phyloP scores from a whole-genome alignment of 2,329 filamentous ascomycete genomes.

The Aureobasidium sp. region DNA sequence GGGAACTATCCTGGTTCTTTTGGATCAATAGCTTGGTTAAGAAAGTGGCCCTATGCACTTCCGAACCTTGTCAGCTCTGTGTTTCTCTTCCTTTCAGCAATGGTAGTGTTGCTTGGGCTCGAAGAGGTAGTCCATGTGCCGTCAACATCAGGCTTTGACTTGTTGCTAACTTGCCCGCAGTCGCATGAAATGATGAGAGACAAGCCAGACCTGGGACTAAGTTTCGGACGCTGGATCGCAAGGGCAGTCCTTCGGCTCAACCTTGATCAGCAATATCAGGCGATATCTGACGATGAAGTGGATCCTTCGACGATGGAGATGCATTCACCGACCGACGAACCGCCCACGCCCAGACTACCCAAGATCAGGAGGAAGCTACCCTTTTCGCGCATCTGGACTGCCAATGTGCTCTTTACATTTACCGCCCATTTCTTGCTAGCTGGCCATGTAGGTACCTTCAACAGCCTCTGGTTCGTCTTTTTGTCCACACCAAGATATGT shows the following conservation, averaged over 20 bases:
- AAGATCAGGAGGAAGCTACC: slow-evolving; percentile 31
- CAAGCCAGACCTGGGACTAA: slow-evolving; percentile 34
- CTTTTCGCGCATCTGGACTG: slow-evolving; percentile 40
- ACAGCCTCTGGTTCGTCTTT: slow-evolving; percentile 42
- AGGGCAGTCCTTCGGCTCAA: slow-evolving; percentile 26
- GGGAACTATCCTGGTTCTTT: slow-evolving; percentile 55
- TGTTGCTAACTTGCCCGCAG: slow-evolving; percentile 4
- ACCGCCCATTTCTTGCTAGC: slow-evolving; percentile 38
- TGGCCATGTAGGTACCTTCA: slow-evolving; percentile 43
- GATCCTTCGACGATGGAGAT: slow-evolving; percentile 19
- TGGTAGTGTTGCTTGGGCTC: slow-evolving; percentile 53
- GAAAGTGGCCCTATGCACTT: slow-evolving; percentile 58
- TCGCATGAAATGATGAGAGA: slow-evolving; percentile 35
- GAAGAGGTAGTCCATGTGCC: slow-evolving; percentile 43
- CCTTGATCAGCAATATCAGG: slow-evolving; percentile 26
- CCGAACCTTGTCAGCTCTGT: slow-evolving; percentile 59
- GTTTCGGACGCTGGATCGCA: slow-evolving; percentile 31
- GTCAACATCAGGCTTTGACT: neutral
- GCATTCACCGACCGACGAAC: slow-evolving; percentile 23
- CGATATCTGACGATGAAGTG: slow-evolving; percentile 16
- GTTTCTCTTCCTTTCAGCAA: slow-evolving; percentile 49
- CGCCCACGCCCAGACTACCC: slow-evolving; percentile 15
- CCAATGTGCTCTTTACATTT: slow-evolving; percentile 37
- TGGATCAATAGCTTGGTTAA: slow-evolving; percentile 53
- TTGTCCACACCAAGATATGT: slow-evolving; percentile 38